phyloP scores from a whole-genome alignment of 2,329 filamentous ascomycete genomes.

The Saccharata proteae region DNA sequence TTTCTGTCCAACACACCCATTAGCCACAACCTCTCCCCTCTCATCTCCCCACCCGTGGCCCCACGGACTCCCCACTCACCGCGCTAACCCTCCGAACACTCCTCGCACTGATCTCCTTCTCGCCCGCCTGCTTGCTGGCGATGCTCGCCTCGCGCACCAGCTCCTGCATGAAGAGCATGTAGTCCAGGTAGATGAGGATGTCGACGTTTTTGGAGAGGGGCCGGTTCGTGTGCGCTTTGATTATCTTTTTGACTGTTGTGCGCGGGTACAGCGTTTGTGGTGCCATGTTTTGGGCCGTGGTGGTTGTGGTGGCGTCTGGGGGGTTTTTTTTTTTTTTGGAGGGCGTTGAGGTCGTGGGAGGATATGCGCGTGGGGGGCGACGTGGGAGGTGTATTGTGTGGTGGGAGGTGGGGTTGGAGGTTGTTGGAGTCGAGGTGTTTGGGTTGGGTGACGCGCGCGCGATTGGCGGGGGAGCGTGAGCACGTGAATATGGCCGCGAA shows the following conservation, averaged over 20 bases:
- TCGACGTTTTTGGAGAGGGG: conserved; percentile 77
- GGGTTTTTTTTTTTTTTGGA: background rate
- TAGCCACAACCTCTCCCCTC: too few species aligned
- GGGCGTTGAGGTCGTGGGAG: background rate
- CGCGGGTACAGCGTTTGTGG: conserved; percentile 71
- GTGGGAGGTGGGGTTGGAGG: conserved; percentile 2
- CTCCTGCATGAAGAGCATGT: conserved; percentile 67
- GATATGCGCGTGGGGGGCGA: background rate
- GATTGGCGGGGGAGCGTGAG: conserved; percentile 3
- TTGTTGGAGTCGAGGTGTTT: conserved; percentile 9
- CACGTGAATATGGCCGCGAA: conserved; percentile 8
- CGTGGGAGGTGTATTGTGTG: conserved; percentile 5
- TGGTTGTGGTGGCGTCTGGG: background rate
- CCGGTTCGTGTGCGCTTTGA: conserved; percentile 77
- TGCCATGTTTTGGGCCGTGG: conserved; percentile 36
- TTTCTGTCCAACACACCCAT: conserved; percentile 7
- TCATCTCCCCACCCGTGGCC: background rate
- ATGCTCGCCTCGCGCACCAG: conserved; percentile 72
- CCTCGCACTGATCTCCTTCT: conserved; percentile 60
- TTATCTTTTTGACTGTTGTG: conserved; percentile 73
- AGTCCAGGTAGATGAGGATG: conserved; percentile 74
- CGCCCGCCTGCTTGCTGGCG: conserved; percentile 59
- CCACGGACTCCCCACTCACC: conserved; percentile 34
- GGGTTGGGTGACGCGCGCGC: too few species aligned
- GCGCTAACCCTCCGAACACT: conserved; percentile 68